phyloP scores from a whole-genome alignment of 2,329 filamentous ascomycete species.

The Botrytis aclada region DNA sequence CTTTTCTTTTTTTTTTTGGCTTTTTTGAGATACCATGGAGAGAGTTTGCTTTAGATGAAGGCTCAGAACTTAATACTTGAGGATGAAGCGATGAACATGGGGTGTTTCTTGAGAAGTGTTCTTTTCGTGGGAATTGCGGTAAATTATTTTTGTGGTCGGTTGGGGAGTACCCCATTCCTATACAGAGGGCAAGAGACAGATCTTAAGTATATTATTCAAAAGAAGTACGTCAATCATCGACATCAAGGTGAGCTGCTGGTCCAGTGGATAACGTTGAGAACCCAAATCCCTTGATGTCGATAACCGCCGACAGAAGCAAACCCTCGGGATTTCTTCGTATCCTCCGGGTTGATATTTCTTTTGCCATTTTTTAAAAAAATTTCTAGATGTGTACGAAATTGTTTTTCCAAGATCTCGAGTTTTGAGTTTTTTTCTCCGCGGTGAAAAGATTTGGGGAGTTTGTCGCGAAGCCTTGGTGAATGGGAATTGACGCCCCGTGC shows the following conservation, averaged over 20 bases:
- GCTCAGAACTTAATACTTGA: neutral
- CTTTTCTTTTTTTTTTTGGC: rapidly evolving
- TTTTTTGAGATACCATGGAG: too few species aligned
- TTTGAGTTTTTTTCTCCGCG: neutral
- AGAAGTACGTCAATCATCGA: neutral
- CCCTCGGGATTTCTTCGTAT: neutral
- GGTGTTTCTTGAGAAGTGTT: neutral
- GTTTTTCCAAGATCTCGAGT: neutral
- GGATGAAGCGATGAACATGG: neutral
- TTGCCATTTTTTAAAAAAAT: neutral
- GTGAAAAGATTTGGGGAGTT: neutral
- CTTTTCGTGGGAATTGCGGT: neutral
- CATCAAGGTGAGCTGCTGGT: neutral
- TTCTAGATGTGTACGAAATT: neutral
- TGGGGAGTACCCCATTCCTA: neutral
- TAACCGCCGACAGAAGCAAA: neutral
- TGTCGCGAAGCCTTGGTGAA: neutral
- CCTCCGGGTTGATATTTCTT: neutral
- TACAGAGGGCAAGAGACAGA: neutral
- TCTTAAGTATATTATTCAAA: neutral
- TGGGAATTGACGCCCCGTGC: neutral
- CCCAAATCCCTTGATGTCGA: neutral
- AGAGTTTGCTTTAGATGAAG: neutral
- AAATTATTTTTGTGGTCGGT: neutral
- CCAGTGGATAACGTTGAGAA: neutral